Evolutionary conservation across 176 grass and related monocot genomes (phyloP).

Genomic region (Eragrostis curvula): DNA sequence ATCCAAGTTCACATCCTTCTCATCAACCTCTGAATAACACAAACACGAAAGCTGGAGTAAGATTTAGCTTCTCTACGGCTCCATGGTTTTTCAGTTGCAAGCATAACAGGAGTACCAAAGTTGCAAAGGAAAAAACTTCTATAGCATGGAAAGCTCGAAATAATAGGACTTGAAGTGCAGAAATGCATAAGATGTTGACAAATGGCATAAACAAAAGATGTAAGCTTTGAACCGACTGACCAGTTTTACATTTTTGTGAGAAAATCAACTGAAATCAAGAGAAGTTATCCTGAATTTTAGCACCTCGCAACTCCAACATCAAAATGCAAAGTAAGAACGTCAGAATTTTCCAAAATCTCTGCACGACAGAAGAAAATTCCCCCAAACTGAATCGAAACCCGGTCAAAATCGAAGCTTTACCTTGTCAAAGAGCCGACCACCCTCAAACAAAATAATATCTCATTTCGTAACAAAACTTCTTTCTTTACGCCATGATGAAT

Average conservation of each 20-base stretch:
- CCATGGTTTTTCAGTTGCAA: too few species aligned
- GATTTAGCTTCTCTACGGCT: conserved; percentile 14
- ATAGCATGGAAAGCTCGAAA: background rate
- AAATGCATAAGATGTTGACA: too few species aligned
- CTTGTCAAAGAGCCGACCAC: background rate
- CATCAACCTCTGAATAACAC: conserved; percentile 75
- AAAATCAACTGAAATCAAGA: background rate
- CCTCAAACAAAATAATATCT: background rate
- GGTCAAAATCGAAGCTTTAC: conserved; percentile 34
- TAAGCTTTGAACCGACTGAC: background rate
- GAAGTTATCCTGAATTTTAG: conserved; percentile 13
- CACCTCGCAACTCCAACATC: background rate
- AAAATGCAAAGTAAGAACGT: background rate
- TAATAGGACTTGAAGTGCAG: background rate
- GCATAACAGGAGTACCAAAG: too few species aligned
- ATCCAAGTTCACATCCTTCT: conserved; percentile 83
- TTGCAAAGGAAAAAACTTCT: too few species aligned
- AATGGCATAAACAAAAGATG: conserved; percentile 22
- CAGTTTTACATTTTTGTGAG: background rate
- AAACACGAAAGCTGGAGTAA: background rate
- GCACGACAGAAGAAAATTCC: background rate
- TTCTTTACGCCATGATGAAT: background rate
- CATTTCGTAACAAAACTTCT: background rate
- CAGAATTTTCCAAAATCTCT: conserved; percentile 1
- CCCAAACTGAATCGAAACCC: conserved; percentile 14